These are phyloP conservation scores for Colletotrichum sublineola DNA, from an alignment of 2,329 filamentous ascomycete species.

Conservation along the genomic window DNA sequence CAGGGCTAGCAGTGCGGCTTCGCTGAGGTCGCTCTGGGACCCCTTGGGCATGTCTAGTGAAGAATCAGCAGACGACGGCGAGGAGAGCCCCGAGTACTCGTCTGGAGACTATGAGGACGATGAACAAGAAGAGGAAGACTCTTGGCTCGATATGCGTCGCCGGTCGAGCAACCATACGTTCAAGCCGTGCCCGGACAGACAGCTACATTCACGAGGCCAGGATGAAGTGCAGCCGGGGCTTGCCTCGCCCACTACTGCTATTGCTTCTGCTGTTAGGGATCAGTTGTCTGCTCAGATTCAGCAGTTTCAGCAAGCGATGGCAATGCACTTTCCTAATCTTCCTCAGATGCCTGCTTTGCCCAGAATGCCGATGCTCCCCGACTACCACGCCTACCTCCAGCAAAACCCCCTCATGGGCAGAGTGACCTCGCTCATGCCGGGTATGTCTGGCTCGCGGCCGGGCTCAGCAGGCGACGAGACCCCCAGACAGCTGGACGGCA, in stretches of 20 bases:
- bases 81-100: slow-evolving; percentile 60
- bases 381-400: slow-evolving; percentile 78
- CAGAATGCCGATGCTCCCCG: slow-evolving; percentile 74
- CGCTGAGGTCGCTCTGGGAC: slow-evolving; percentile 77
- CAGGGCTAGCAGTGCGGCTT: slow-evolving; percentile 75
- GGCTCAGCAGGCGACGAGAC: slow-evolving; percentile 58
- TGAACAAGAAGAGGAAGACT: slow-evolving; percentile 57
- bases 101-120: slow-evolving; percentile 60
- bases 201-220: slow-evolving; percentile 35
- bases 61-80: slow-evolving; percentile 55
- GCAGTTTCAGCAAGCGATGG: slow-evolving; percentile 80
- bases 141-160: slow-evolving; percentile 55
- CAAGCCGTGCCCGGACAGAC: slow-evolving; percentile 43
- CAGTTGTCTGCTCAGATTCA: slow-evolving; percentile 81
- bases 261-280: slow-evolving; percentile 79
- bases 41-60: slow-evolving; percentile 60
- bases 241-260: slow-evolving; percentile 70
- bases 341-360: slow-evolving; percentile 67
- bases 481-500: slow-evolving; percentile 63
- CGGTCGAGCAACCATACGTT: slow-evolving; percentile 47
- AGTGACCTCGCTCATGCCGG: slow-evolving; percentile 80
- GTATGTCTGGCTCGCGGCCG: slow-evolving; percentile 66
- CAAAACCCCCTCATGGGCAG: slow-evolving; percentile 75
- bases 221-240: slow-evolving; percentile 47
- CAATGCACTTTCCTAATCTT: slow-evolving; percentile 70